Evolutionary conservation across 108 stramenopile genomes (phyloP).

Genomic region (Skeletonema tropicum): DNA sequence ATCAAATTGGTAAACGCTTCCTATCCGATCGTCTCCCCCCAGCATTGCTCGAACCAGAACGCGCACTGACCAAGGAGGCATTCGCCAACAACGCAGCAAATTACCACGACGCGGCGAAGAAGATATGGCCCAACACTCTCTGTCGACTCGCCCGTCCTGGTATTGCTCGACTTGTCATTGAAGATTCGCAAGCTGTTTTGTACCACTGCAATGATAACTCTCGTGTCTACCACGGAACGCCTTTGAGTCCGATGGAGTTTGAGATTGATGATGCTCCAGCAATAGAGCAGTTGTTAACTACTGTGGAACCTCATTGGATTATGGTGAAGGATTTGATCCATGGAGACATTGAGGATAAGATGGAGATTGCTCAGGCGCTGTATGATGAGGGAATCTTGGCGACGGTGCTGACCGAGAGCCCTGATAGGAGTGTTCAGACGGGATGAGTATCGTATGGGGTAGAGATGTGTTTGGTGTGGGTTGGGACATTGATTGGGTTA

Average conservation of each 20-base stretch:
- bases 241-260: conserved; percentile 94
- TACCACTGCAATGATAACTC: conserved; percentile 97
- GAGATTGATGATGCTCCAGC: conserved; percentile 97
- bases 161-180: conserved; percentile 88
- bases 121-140: conserved; percentile 76
- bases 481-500: neutral
- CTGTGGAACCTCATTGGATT: conserved; percentile 90
- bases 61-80: conserved; percentile 46
- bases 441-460: conserved; percentile 22
- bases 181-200: conserved; percentile 92
- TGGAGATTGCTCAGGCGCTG: conserved; percentile 82
- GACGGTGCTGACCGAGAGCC: conserved; percentile 50
- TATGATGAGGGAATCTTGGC: conserved; percentile 89
- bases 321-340: conserved; percentile 86
- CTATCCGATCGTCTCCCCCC: conserved; percentile 94
- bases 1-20: conserved; percentile 92
- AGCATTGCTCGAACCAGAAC: conserved; percentile 71
- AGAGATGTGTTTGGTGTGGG: neutral
- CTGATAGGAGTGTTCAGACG: conserved; percentile 50
- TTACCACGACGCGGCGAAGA: conserved; percentile 45
- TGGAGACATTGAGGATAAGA: conserved; percentile 89
- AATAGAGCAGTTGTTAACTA: conserved; percentile 88
- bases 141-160: conserved; percentile 87
- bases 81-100: conserved; percentile 27
- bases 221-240: conserved; percentile 82